A percentile compares a stretch with the other conserved stretches of the same genome.
Conservation (phyloP, 331 rosid genomes). For the Quercus phellos region DNA sequence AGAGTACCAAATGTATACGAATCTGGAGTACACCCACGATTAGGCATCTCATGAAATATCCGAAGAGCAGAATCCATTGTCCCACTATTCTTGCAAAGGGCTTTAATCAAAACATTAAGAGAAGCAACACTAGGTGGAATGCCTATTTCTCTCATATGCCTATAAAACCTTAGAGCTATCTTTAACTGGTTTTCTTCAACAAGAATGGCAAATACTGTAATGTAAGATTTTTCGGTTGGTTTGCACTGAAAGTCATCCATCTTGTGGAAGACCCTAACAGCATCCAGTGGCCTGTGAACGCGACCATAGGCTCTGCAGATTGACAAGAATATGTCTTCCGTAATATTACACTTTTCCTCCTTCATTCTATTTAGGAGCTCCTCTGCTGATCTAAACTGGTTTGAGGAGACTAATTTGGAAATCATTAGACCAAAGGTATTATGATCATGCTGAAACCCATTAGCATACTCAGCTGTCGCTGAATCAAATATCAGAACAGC, state of each 20-base stretch:
- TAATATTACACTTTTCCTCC: constrained; percentile 58
- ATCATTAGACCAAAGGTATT: constrained; percentile 65
- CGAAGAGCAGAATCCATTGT: constrained; percentile 63
- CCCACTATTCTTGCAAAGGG: constrained; percentile 65
- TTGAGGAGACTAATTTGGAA: constrained; percentile 55
- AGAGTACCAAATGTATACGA: constrained; percentile 88
- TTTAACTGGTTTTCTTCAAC: constrained; percentile 79
- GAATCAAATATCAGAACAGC: constrained; percentile 61
- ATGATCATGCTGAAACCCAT: constrained; percentile 78
- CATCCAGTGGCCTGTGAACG: constrained; percentile 70
- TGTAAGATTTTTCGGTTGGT: constrained; percentile 55
- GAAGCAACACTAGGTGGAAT: constrained; percentile 60
- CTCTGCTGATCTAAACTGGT: constrained; percentile 73
- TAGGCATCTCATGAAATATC: constrained; percentile 72
- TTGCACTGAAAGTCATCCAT: constrained; percentile 58
- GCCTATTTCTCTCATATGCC: constrained; percentile 60
- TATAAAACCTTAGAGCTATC: constrained; percentile 61
- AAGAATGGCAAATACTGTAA: constrained; percentile 65
- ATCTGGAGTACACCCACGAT: constrained; percentile 68
- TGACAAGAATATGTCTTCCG: constrained; percentile 54
- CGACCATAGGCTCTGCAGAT: constrained; percentile 75
- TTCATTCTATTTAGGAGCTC: constrained; percentile 69
- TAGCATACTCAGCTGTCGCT: constrained; percentile 69
- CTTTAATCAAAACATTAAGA: constrained; percentile 82
- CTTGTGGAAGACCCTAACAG: constrained; percentile 59